These are phyloP conservation scores for Clavulina sp. DNA, from an alignment of 768 basidiomycete species.

Conservation along the genomic window DNA sequence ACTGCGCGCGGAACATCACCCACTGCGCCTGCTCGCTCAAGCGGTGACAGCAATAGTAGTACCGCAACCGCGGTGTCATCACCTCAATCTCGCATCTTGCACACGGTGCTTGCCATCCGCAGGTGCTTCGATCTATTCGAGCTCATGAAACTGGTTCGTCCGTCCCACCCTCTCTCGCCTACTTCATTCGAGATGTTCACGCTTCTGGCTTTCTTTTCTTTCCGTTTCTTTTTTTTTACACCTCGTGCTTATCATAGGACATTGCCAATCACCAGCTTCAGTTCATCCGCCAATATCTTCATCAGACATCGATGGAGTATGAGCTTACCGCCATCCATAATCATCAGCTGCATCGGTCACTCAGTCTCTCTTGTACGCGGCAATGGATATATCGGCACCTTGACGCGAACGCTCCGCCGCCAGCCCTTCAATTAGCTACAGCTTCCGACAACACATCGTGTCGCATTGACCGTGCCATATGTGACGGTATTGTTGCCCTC, in stretches of 20 bases:
- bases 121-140: slow-evolving; percentile 83
- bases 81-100: no score
- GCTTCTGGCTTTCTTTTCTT: slow-evolving; percentile 3
- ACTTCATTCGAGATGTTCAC: no score
- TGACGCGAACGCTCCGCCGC: not conserved
- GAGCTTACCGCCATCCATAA: slow-evolving; percentile 64
- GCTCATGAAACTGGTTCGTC: slow-evolving; percentile 82
- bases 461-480: slow-evolving; percentile 13
- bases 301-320: slow-evolving; percentile 60
- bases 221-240: not conserved
- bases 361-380: slow-evolving; percentile 31
- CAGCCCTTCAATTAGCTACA: not conserved
- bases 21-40: not conserved
- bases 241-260: slow-evolving; percentile 36
- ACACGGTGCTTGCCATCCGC: slow-evolving; percentile 40
- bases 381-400: slow-evolving; percentile 37
- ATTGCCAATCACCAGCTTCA: slow-evolving; percentile 94
- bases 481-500: slow-evolving; percentile 28
- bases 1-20: slow-evolving; percentile 31
- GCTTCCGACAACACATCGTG: not conserved
- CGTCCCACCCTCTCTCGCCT: no score
- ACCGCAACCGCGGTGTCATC: no score
- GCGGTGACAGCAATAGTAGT: slow-evolving; percentile 19
- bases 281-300: slow-evolving; percentile 77
- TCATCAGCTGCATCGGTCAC: slow-evolving; percentile 17